These are phyloP conservation scores for Tylopilus orsonianus DNA, from an alignment of 1,284 basidiomycete genomes.

Conservation along the genomic window DNA sequence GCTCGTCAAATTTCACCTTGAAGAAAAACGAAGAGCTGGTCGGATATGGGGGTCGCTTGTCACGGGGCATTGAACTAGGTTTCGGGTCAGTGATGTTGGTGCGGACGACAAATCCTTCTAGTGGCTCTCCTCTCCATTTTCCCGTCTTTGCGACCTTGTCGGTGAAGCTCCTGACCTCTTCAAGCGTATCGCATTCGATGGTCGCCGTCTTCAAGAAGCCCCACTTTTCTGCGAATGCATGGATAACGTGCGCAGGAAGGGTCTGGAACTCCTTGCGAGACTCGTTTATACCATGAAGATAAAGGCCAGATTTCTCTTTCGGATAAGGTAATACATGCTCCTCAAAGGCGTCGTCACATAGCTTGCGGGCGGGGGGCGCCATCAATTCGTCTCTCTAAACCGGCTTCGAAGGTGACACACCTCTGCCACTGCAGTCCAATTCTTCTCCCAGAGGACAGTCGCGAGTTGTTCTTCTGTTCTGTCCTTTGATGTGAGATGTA, in stretches of 20 bases:
- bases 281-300: slow-evolving; percentile 90
- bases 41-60: slow-evolving; percentile 62
- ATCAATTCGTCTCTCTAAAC: neutral
- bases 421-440: slow-evolving; percentile 91
- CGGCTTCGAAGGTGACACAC: slow-evolving; percentile 41
- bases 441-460: slow-evolving; percentile 72
- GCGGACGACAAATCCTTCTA: slow-evolving; percentile 97
- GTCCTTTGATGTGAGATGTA: slow-evolving; percentile 64
- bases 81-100: slow-evolving; percentile 56
- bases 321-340: slow-evolving; percentile 93
- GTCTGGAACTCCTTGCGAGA: slow-evolving; percentile 77
- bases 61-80: slow-evolving; percentile 29
- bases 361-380: slow-evolving; percentile 43
- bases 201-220: slow-evolving; percentile 82
- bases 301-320: slow-evolving; percentile 83
- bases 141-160: slow-evolving; percentile 67
- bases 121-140: slow-evolving; percentile 80
- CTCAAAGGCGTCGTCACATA: slow-evolving; percentile 97
- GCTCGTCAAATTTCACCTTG: slow-evolving; percentile 99
- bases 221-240: slow-evolving; percentile 84
- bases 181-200: slow-evolving; percentile 57
- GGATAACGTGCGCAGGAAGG: slow-evolving; percentile 64
- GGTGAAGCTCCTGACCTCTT: slow-evolving; percentile 75
- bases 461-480: slow-evolving; percentile 80
- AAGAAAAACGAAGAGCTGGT: slow-evolving; percentile 93